Percentiles rank a stretch among this genome's conserved stretches.
Conservation (phyloP, 2,329 filamentous ascomycete species). For the Alternaria alternata region DNA sequence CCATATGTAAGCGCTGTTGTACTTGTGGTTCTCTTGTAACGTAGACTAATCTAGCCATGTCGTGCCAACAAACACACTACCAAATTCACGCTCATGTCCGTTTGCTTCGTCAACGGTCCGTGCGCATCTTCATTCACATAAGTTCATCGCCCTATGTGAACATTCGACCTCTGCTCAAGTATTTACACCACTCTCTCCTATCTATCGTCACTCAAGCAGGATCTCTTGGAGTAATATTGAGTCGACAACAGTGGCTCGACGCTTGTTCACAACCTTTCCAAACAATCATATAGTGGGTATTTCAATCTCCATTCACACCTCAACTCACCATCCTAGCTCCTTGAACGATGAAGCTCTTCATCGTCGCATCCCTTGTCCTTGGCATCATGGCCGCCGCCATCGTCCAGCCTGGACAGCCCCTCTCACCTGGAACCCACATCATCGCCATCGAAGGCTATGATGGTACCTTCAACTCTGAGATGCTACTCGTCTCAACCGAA, state of each 20-base stretch:
- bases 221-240: not conserved
- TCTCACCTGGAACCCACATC: not conserved
- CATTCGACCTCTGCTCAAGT: not conserved
- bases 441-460: not conserved
- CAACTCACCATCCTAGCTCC: not conserved
- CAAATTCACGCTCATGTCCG: not conserved
- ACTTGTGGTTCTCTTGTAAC: no score
- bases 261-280: not conserved
- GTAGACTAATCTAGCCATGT: not conserved
- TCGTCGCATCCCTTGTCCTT: not conserved
- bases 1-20: no score
- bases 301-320: not conserved
- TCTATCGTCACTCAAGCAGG: not conserved
- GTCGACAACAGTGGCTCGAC: not conserved
- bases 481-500: not conserved
- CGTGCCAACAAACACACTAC: not conserved
- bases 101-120: constrained; percentile 8
- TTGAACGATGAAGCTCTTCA: constrained; percentile 11
- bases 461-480: not conserved
- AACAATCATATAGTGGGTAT: not conserved
- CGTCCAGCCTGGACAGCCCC: not conserved
- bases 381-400: not conserved
- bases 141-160: not conserved
- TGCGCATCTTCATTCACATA: not conserved
- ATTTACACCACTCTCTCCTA: not conserved